Conservation (phyloP, 164 flowering plant genomes). For the Pachysandra terminalis region DNA sequence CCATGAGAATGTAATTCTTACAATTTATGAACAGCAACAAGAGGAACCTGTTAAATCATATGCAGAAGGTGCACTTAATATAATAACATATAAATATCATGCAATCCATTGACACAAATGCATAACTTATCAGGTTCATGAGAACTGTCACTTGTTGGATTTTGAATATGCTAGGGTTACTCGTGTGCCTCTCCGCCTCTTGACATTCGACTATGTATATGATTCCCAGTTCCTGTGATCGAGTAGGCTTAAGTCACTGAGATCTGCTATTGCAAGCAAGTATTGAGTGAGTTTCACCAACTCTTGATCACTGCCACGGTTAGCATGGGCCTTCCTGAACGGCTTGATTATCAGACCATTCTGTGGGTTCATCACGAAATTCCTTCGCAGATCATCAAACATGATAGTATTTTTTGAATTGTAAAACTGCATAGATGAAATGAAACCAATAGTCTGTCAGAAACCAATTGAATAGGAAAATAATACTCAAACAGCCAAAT, state of each 20-base stretch:
- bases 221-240: slow-evolving; percentile 77
- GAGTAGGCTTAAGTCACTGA: slow-evolving; percentile 67
- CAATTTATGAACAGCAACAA: too few species aligned
- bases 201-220: slow-evolving; percentile 46
- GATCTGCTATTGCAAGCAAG: slow-evolving; percentile 89
- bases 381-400: slow-evolving; percentile 93
- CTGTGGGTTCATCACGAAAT: slow-evolving; percentile 97
- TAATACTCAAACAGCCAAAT: slow-evolving; percentile 1
- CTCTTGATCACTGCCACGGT: slow-evolving; percentile 73
- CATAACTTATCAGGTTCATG: not conserved
- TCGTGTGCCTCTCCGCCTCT: slow-evolving; percentile 73
- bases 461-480: slow-evolving; percentile 1
- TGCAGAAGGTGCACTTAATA: too few species aligned
- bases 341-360: slow-evolving; percentile 87
- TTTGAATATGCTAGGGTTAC: not conserved
- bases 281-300: slow-evolving; percentile 87
- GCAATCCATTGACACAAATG: too few species aligned
- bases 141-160: not conserved
- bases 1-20: too few species aligned
- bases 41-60: too few species aligned
- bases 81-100: too few species aligned
- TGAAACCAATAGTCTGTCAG: not conserved
- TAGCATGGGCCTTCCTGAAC: slow-evolving; percentile 80
- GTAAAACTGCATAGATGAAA: slow-evolving; percentile 58
- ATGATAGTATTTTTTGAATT: slow-evolving; percentile 80